Evolutionary conservation across 139 green algal genomes (phyloP).

Genomic region (Picochlorum sp.): DNA sequence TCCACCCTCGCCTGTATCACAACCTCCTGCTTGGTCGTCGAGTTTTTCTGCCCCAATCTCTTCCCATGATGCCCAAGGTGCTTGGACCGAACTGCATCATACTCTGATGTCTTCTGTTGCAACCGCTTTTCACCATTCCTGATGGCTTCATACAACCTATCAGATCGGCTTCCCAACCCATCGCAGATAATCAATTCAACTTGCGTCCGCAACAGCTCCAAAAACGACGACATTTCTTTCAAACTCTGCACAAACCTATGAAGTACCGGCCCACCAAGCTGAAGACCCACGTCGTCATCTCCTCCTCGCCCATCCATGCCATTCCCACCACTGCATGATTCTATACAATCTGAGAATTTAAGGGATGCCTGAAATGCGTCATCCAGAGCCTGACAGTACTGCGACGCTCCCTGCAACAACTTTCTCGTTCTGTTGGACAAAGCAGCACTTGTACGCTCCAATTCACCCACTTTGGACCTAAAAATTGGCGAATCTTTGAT

Average conservation of each 20-base stretch:
- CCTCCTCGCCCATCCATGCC: slow-evolving; percentile 35
- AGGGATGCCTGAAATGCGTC: slow-evolving; percentile 20
- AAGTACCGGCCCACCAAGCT: slow-evolving; percentile 6
- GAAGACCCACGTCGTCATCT: slow-evolving; percentile 16
- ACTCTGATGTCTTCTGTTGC: slow-evolving; percentile 31
- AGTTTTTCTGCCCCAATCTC: neutral
- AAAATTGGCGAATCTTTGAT: slow-evolving; percentile 26
- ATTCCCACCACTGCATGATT: slow-evolving; percentile 32
- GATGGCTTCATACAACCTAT: slow-evolving; percentile 16
- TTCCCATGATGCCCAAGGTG: slow-evolving; percentile 36
- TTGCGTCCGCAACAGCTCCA: slow-evolving; percentile 41
- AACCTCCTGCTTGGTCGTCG: slow-evolving; percentile 10
- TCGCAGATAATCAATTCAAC: slow-evolving; percentile 45
- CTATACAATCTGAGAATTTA: slow-evolving; percentile 33
- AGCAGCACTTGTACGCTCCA: slow-evolving; percentile 36
- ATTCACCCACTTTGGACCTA: slow-evolving; percentile 8
- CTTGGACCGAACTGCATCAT: slow-evolving; percentile 36
- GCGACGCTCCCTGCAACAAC: slow-evolving; percentile 33
- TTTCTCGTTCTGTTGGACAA: slow-evolving; percentile 28
- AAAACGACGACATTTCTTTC: slow-evolving; percentile 37
- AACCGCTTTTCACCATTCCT: slow-evolving; percentile 23
- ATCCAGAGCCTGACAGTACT: slow-evolving; percentile 39
- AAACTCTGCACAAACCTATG: slow-evolving; percentile 43
- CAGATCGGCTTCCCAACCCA: slow-evolving; percentile 33
- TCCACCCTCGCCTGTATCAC: slow-evolving; percentile 28